Evolutionary conservation across 2,329 filamentous ascomycete genomes (phyloP).

Genomic region (Cercospora berteroae): DNA sequence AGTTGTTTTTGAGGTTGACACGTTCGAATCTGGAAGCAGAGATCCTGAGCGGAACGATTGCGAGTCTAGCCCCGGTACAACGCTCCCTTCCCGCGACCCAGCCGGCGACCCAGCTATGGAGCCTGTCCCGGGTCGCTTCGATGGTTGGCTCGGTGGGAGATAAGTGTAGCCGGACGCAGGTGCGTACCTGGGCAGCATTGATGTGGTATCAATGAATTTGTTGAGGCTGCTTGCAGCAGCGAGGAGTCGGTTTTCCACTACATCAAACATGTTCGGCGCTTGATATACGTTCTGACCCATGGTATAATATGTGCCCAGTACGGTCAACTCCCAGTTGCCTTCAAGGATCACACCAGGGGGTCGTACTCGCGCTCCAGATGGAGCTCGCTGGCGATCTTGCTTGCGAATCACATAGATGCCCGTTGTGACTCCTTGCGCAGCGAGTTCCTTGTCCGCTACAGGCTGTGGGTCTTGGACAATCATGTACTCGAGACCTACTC

Average conservation of each 20-base stretch:
- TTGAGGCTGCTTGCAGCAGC: conserved; percentile 56
- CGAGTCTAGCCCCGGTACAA: conserved; percentile 31
- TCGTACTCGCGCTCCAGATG: conserved; percentile 37
- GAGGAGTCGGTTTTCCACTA: conserved; percentile 54
- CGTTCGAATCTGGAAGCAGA: conserved; percentile 28
- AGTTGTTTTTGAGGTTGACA: conserved; percentile 16
- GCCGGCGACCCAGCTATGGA: conserved; percentile 39
- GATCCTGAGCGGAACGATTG: conserved; percentile 35
- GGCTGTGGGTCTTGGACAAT: conserved; percentile 58
- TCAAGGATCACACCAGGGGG: conserved; percentile 42
- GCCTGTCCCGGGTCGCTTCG: conserved; percentile 40
- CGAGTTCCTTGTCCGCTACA: conserved; percentile 41
- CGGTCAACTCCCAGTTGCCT: conserved; percentile 50
- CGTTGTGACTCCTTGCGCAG: conserved; percentile 36
- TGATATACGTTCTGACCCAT: conserved; percentile 61
- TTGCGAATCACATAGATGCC: conserved; percentile 62
- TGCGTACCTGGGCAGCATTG: conserved; percentile 56
- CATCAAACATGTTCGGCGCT: conserved; percentile 59
- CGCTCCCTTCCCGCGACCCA: conserved; percentile 48
- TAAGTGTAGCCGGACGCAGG: conserved; percentile 62
- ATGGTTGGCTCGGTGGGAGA: conserved; percentile 37
- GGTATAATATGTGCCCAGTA: conserved; percentile 60
- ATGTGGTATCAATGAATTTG: conserved; percentile 55
- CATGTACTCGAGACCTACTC: conserved; percentile 60
- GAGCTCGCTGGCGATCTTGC: conserved; percentile 50